Conservation (phyloP, 2,329 filamentous ascomycete genomes). For the Aspergillus caelatus region DNA sequence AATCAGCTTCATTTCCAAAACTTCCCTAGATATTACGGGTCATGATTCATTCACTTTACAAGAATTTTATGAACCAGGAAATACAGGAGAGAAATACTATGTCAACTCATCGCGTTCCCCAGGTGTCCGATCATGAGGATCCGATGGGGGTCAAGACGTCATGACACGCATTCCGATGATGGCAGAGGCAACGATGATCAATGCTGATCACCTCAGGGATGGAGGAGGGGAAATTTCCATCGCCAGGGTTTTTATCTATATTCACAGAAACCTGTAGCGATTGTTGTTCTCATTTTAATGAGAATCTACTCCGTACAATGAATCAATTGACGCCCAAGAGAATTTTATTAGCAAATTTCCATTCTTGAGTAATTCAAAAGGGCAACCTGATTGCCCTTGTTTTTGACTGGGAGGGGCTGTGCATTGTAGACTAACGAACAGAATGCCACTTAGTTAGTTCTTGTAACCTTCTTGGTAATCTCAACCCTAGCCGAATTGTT, state of each 20-base stretch:
- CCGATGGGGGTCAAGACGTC: constrained; percentile 6
- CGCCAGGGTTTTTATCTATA: neutral
- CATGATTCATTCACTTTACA: constrained; percentile 1
- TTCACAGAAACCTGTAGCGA: neutral
- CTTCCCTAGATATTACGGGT: neutral
- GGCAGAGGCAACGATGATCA: neutral
- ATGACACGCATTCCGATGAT: constrained; percentile 11
- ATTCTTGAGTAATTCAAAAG: neutral
- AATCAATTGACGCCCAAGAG: neutral
- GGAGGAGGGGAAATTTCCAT: neutral
- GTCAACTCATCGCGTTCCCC: neutral
- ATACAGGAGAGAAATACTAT: neutral
- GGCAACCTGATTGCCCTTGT: neutral
- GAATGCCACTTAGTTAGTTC: neutral
- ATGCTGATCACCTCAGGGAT: constrained; percentile 13
- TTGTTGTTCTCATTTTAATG: neutral
- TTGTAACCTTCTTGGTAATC: neutral
- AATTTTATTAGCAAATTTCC: no score
- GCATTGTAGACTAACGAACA: neutral
- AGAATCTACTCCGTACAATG: neutral
- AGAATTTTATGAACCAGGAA: neutral
- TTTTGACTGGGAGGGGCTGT: neutral
- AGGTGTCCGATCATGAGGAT: neutral
- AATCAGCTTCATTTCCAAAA: neutral
- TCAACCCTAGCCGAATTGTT: neutral